Percentiles rank a stretch among this genome's conserved stretches.
Evolutionary conservation across 257 asterid species (phyloP).

Genomic region (Primulina eburnea): DNA sequence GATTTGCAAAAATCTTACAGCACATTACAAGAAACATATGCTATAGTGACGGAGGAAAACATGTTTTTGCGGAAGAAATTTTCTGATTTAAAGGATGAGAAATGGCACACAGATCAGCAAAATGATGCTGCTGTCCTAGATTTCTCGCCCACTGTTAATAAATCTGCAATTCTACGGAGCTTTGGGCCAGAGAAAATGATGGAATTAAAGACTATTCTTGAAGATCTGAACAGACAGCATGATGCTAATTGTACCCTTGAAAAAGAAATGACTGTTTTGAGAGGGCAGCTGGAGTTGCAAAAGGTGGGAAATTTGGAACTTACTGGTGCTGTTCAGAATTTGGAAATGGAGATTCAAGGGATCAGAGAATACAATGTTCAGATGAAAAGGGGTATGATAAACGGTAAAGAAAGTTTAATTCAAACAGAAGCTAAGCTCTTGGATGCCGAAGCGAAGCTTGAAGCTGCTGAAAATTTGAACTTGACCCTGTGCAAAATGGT

Average conservation of each 20-base stretch:
- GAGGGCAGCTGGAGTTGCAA: slow-evolving; percentile 37
- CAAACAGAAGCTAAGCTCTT: slow-evolving; percentile 35
- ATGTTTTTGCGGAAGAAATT: slow-evolving; percentile 34
- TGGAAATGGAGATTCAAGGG: slow-evolving; percentile 39
- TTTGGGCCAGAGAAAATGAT: slow-evolving; percentile 31
- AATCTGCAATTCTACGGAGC: slow-evolving; percentile 33
- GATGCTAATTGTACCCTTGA: slow-evolving; percentile 31
- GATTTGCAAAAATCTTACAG: slow-evolving; percentile 35
- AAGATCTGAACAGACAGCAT: slow-evolving; percentile 27
- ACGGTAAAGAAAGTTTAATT: slow-evolving; percentile 26
- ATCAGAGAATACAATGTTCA: slow-evolving; percentile 29
- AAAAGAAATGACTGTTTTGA: slow-evolving; percentile 28
- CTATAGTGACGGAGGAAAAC: slow-evolving; percentile 37
- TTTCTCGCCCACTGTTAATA: slow-evolving; percentile 30
- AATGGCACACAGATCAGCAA: slow-evolving; percentile 35
- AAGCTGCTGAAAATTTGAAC: slow-evolving; percentile 34
- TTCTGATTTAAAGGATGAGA: slow-evolving; percentile 36
- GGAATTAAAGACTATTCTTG: slow-evolving; percentile 30
- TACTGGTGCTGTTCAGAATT: slow-evolving; percentile 32
- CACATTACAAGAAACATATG: slow-evolving; percentile 33
- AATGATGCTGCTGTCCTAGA: slow-evolving; percentile 38
- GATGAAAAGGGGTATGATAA: slow-evolving; percentile 30
- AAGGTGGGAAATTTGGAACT: slow-evolving; percentile 34
- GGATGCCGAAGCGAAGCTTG: slow-evolving; percentile 40
- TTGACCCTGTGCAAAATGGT: slow-evolving; percentile 30